Evolutionary conservation across 1,139 yeast species (phyloP).

Genomic region (Saccharomyces pastorianus): DNA sequence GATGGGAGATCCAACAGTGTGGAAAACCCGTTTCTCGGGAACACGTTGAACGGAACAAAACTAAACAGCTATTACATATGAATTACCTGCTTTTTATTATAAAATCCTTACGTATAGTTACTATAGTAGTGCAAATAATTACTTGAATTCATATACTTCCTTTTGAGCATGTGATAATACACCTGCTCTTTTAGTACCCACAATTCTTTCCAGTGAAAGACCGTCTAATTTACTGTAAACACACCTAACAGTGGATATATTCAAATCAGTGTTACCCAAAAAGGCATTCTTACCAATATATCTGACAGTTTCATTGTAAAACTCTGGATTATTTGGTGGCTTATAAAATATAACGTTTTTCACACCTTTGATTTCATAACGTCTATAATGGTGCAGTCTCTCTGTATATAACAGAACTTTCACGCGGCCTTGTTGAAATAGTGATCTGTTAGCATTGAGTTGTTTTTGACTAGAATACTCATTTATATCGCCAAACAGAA

Average conservation of each 20-base stretch:
- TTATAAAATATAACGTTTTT: slow-evolving; percentile 75
- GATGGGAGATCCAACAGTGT: not conserved
- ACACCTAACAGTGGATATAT: slow-evolving; percentile 56
- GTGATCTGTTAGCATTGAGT: slow-evolving; percentile 60
- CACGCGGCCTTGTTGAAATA: slow-evolving; percentile 55
- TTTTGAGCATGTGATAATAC: slow-evolving; percentile 58
- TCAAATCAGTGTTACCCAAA: slow-evolving; percentile 45
- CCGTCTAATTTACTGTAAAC: slow-evolving; percentile 79
- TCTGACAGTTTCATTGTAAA: slow-evolving; percentile 67
- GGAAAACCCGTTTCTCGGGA: not conserved
- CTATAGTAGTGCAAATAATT: slow-evolving; percentile 3
- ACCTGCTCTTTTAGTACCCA: slow-evolving; percentile 69
- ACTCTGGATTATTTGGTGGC: slow-evolving; percentile 75
- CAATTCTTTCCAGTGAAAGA: slow-evolving; percentile 68
- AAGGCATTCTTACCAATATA: slow-evolving; percentile 39
- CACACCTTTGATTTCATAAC: slow-evolving; percentile 82
- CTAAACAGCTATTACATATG: not conserved
- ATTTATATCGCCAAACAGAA: slow-evolving; percentile 58
- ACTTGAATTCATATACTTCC: slow-evolving; percentile 66
- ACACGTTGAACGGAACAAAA: not conserved
- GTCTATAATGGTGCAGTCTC: slow-evolving; percentile 83
- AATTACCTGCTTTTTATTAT: not conserved
- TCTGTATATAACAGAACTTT: slow-evolving; percentile 81
- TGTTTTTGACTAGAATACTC: slow-evolving; percentile 75
- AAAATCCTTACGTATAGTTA: not conserved